Base-by-base conservation (phyloP, 148 eudicot genomes). In the Spergularia marina region DNA sequence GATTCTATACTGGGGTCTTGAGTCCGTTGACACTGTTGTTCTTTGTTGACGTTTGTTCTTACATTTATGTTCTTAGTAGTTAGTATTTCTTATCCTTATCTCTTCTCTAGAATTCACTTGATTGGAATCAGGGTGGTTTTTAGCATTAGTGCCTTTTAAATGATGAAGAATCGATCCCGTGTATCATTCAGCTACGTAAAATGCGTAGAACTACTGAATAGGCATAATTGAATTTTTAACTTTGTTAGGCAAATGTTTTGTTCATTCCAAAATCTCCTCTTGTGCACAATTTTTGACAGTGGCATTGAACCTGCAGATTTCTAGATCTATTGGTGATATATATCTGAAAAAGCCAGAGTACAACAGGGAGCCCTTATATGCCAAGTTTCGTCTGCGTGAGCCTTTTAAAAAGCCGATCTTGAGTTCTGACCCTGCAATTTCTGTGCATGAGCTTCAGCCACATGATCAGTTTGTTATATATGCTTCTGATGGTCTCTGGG, bases 401-500 rank as follows among this genome's bases (percentile, higher is more conserved):
- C 87, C 97, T 65, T 86, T 91, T 66, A 77, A 74, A 74, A 86
- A 84, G 72, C 96, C 96, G 2, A 86, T 91, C 59, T 67, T 91
- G 75, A 89, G 87, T 65, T 60, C 97, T 69, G 93, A 91, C 0
- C 97, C 97, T 4, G 68, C 89, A n/a, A 85, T 89, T 51, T 83
- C 83, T 41, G 87, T 80, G 74, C 87, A 82, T 71, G 90, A 89
- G 74, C 80, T 91, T 68, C 83, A 83, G 77, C 84, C 90, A 74
- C 83, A 86, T 5, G 97, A 91, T 81, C 93, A 86, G 79, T 91
- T 91, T 82, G 82, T 91, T 66, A 91, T 91, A 78, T 89, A 89
- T 78, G 97, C 97, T 63, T 91, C 97, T 66, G 97, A 91, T 83
- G 97, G 97, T 63, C 88, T 91, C 18, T 91, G 97, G 96, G 92